Evolutionary conservation across 2,329 filamentous ascomycete genomes (phyloP).

Genomic region (Verticillium nonalfalfae): DNA sequence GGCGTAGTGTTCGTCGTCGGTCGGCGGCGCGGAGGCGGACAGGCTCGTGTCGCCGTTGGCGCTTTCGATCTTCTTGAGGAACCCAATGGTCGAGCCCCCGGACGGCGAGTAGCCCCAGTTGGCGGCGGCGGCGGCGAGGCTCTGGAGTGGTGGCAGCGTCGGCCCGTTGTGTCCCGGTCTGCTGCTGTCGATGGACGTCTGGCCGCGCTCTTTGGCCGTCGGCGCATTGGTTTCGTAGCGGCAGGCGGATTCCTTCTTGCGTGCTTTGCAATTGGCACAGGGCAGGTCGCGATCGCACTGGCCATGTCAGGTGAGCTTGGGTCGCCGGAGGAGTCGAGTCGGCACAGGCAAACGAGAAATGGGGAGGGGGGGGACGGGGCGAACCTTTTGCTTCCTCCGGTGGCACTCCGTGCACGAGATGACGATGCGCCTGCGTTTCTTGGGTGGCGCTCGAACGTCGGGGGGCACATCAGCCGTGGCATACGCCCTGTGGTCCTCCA

Average conservation of each 20-base stretch:
- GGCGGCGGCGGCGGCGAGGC: constrained; percentile 33
- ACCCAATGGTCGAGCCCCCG: constrained; percentile 44
- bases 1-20: constrained; percentile 28
- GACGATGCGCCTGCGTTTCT: constrained; percentile 53
- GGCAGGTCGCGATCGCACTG: constrained; percentile 55
- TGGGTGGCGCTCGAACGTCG: constrained; percentile 24
- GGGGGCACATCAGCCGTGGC: constrained; percentile 2
- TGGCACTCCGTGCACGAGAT: constrained; percentile 61
- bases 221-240: constrained; percentile 48
- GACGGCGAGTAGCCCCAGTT: constrained; percentile 49
- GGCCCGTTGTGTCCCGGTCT: constrained; percentile 9
- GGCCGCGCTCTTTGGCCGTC: constrained; percentile 28
- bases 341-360: neutral
- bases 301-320: constrained; percentile 9
- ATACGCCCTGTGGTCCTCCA: neutral
- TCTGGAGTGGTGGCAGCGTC: constrained; percentile 18
- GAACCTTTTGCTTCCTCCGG: constrained; percentile 53
- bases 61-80: constrained; percentile 48
- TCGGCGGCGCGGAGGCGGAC: constrained; percentile 12
- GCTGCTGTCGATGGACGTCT: constrained; percentile 12
- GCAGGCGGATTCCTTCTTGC: constrained; percentile 50
- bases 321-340: neutral
- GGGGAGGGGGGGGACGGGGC: neutral
- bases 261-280: constrained; percentile 52
- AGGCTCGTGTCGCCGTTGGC: constrained; percentile 26